Conservation (phyloP, 2,329 filamentous ascomycete genomes). For the Claviceps arundinis region DNA sequence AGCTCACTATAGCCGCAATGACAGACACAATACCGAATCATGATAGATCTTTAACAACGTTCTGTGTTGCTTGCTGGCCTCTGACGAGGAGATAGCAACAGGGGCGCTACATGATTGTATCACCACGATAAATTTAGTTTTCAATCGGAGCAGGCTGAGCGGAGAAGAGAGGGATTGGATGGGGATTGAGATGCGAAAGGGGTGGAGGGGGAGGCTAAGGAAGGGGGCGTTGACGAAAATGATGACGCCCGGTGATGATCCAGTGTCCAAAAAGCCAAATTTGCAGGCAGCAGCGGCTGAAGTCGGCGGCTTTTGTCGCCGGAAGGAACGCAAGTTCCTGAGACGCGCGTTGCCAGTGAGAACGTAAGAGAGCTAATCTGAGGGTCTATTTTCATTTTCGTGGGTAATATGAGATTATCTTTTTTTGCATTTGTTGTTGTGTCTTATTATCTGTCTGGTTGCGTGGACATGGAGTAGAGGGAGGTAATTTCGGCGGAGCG, state of each 20-base stretch:
- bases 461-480: not conserved
- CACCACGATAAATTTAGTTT: slow-evolving; percentile 29
- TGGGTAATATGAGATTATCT: not conserved
- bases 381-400: slow-evolving; percentile 22
- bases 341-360: slow-evolving; percentile 34
- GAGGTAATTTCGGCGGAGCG: too few species aligned
- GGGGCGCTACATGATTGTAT: not conserved
- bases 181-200: not conserved
- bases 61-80: not conserved
- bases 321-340: slow-evolving; percentile 2
- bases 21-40: slow-evolving; percentile 14
- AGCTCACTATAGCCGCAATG: slow-evolving; percentile 20
- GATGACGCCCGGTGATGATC: slow-evolving; percentile 34
- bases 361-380: slow-evolving; percentile 45
- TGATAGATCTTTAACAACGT: not conserved
- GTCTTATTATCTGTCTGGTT: not conserved
- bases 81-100: not conserved
- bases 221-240: not conserved
- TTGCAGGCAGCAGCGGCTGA: slow-evolving; percentile 34
- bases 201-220: not conserved
- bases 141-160: slow-evolving; percentile 37
- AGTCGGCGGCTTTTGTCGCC: slow-evolving; percentile 3
- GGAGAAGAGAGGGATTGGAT: not conserved
- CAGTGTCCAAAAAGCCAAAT: slow-evolving; percentile 44
- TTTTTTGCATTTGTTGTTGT: not conserved